Conservation (phyloP, 1,139 yeast species). For the Neolecta irregularis region DNA sequence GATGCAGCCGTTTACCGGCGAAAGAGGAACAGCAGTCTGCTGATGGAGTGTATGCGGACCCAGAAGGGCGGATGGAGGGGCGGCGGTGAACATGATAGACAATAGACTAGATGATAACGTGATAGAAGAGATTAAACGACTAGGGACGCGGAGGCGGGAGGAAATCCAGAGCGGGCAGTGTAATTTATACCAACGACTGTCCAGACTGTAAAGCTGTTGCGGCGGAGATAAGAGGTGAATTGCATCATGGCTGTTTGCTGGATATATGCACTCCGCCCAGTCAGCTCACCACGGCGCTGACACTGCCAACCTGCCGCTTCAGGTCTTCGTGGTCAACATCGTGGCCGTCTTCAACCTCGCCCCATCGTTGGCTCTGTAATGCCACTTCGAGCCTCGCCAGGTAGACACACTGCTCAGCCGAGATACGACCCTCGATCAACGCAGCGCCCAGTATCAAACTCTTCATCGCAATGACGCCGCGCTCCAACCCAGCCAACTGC, state of each 20-base stretch:
- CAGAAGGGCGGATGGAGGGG: too few species aligned
- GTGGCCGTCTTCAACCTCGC: conserved; percentile 96
- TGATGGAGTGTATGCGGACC: too few species aligned
- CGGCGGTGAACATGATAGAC: too few species aligned
- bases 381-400: conserved; percentile 70
- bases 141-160: not conserved
- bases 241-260: conserved; percentile 4
- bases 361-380: conserved; percentile 83
- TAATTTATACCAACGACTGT: not conserved
- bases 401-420: conserved; percentile 59
- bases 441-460: conserved; percentile 61
- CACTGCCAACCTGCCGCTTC: conserved; percentile 64
- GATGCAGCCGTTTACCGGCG: too few species aligned
- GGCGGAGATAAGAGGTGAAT: conserved; percentile 5
- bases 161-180: conserved; percentile 2
- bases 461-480: conserved; percentile 69
- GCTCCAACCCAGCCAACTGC: conserved; percentile 78
- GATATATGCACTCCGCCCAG: conserved; percentile 28
- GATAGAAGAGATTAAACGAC: too few species aligned
- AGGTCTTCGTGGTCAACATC: conserved; percentile 88
- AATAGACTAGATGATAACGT: too few species aligned
- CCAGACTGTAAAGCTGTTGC: conserved; percentile 3
- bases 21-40: too few species aligned
- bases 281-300: too few species aligned
- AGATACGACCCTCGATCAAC: conserved; percentile 17